Conservation (phyloP, 768 basidiomycete species). For the Tricholoma sp. region DNA sequence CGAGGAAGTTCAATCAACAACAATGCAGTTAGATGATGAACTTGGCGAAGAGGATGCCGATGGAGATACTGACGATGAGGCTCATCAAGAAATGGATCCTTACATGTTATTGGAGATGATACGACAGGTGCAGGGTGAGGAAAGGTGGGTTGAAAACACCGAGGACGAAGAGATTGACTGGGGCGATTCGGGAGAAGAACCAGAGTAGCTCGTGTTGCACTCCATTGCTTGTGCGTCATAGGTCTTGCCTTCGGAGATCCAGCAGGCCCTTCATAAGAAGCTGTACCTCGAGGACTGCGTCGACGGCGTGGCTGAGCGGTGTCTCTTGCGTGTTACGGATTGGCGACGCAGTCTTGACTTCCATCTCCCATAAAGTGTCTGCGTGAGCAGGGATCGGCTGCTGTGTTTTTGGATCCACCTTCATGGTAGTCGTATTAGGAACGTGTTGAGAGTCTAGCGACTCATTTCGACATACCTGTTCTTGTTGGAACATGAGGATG, state of each 20-base stretch:
- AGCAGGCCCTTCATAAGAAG: conserved; percentile 79
- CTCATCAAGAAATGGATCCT: conserved; percentile 32
- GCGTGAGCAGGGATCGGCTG: conserved; percentile 73
- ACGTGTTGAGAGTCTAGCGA: too few species aligned
- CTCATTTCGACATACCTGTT: conserved; percentile 46
- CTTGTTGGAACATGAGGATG: conserved; percentile 84
- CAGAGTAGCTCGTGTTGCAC: conserved; percentile 11
- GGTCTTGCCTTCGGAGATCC: conserved; percentile 71
- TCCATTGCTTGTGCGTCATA: conserved; percentile 25
- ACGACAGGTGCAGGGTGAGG: conserved; percentile 27
- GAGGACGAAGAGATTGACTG: conserved; percentile 46
- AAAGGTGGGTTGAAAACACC: conserved; percentile 20
- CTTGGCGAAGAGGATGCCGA: conserved; percentile 25
- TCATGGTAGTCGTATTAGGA: not conserved
- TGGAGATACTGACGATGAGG: conserved; percentile 23
- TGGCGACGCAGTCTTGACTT: conserved; percentile 79
- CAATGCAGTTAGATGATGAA: conserved; percentile 3
- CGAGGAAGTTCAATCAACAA: conserved; percentile 18
- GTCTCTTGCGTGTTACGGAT: conserved; percentile 74
- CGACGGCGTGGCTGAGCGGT: conserved; percentile 64
- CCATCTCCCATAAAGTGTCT: conserved; percentile 83
- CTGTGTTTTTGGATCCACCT: conserved; percentile 75
- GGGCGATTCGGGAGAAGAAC: conserved; percentile 35
- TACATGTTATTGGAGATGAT: conserved; percentile 38
- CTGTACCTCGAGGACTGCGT: conserved; percentile 78